Base-by-base conservation (phyloP, 805 yeast species). In the Candida sakaeoensis region DNA sequence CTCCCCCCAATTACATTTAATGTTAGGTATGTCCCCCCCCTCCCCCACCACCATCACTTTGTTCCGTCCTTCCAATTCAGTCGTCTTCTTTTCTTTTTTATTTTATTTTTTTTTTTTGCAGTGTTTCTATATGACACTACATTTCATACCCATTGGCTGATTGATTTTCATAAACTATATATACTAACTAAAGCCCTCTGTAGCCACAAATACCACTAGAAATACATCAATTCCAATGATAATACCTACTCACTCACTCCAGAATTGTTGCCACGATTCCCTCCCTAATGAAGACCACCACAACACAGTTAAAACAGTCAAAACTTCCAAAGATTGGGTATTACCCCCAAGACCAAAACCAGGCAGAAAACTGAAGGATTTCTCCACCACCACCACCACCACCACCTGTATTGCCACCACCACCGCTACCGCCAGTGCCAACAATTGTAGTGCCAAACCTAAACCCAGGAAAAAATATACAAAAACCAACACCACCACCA, bases 341-440 rank as follows among this genome's bases (percentile, higher is more conserved):
- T 56, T 77, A 30, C 82, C 82, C 4, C 82, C 82, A 8, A 59
- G 82, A 41, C 82, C 82, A 5, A 75, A 77, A 50, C 82, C 82
- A 0, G 82, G 82, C 4, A 54, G 70, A 44, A 79, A 79, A 58
- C 84, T 83, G 33, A 36, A 36, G 15, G 39, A 36, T 9, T 2
- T 19, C 3, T 26, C 25, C 10, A 17, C 15, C 8, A 16, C 13
- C 6, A 21, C 9, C n/a, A 23, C 23, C 4, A 17, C 24, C 5
- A 7, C 4, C 13, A 27, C 10, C 14, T 8, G 7, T n/a, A 12
- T 9, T 12, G 13, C 14, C 13, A n/a, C 15, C 30, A n/a, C 30
- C 8, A 16, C 13, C 6, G 13, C 9, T 14, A 23, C 23, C 4
- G 12, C 24, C 5, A 7, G 5, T 5, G 16, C 12, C 16, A 8